Base-by-base conservation (phyloP, 345 rosid genomes). In the Dipteronia sinensis region DNA sequence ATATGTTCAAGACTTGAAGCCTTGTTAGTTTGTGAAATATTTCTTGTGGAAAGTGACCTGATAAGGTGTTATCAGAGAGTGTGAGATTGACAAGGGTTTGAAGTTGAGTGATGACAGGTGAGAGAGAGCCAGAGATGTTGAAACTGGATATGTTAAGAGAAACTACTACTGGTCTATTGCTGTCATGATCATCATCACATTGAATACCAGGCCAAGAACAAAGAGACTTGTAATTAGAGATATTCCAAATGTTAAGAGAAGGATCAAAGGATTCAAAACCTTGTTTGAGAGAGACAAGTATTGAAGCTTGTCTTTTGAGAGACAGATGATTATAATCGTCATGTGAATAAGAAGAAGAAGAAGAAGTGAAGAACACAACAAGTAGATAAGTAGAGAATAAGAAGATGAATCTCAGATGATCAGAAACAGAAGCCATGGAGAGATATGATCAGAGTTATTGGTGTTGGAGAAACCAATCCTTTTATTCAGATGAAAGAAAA, bases 1-100 rank as follows among this genome's bases (percentile, higher is more conserved):
- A 92, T 78, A 95, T 79, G 85, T 95, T 93, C n/a, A 93, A 86
- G 65, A 89, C 85, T 76, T 80, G 85, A 13, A 95, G 96, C 63
- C 68, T 73, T 1, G 74, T 71, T 62, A 88, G 83, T 44, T 79
- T 81, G 65, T 78, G 75, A 31, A 90, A 34, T 34, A 34, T 78
- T 38, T 80, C 82, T 56, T 46, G 58, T 4, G 90, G 87, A 58
- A 88, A 71, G 66, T 80, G 72, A 3, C 95, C 97, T 0, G 92
- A 84, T 81, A 94, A 85, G 69, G 77, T 84, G 78, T 91, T 91
- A 31, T 82, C 87, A 0, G 92, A 62, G 25, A 89, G 82, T 0
- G 90, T 87, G 44, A 92, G 86, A 40, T 31, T 74, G 64, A 79
- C 87, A 3, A 86, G 88, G 75, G 79, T 56, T 9, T 31, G 40